These are phyloP conservation scores for Dissophora globulifera DNA, from an alignment of 192 early-diverging fungal species.

Conservation along the genomic window DNA sequence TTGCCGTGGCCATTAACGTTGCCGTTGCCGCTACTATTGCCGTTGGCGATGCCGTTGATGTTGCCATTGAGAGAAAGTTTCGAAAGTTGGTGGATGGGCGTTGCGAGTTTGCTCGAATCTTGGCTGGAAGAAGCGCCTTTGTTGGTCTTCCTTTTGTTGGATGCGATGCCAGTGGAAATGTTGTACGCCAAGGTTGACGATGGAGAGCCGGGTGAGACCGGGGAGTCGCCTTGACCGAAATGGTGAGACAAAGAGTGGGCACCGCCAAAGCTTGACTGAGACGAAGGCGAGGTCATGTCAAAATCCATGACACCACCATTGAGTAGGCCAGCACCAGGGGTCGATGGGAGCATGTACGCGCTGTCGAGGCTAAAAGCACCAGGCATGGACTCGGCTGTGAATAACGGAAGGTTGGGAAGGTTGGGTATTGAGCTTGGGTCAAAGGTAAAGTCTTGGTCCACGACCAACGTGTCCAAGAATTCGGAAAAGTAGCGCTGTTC, in stretches of 20 bases:
- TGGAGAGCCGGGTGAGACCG: conserved; percentile 16
- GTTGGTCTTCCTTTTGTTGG: conserved; percentile 38
- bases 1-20: conserved; percentile 19
- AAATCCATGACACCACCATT: conserved; percentile 42
- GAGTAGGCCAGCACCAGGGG: background rate
- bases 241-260: conserved; percentile 24
- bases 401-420: conserved; percentile 32
- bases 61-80: conserved; percentile 46
- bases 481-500: conserved; percentile 63
- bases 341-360: background rate
- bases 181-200: conserved; percentile 6
- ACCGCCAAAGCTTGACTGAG: conserved; percentile 30
- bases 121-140: conserved; percentile 18
- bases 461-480: conserved; percentile 62
- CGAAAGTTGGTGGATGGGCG: conserved; percentile 47
- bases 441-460: conserved; percentile 57
- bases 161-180: background rate
- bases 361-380: conserved; percentile 14
- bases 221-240: conserved; percentile 19
- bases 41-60: conserved; percentile 17
- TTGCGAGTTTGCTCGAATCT: conserved; percentile 26
- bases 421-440: conserved; percentile 47
- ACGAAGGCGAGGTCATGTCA: conserved; percentile 48
- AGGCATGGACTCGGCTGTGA: conserved; percentile 37
- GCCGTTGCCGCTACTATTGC: conserved; percentile 15